Base-by-base conservation (phyloP, 2,329 filamentous ascomycete species). In the Alternaria triticimaculans region DNA sequence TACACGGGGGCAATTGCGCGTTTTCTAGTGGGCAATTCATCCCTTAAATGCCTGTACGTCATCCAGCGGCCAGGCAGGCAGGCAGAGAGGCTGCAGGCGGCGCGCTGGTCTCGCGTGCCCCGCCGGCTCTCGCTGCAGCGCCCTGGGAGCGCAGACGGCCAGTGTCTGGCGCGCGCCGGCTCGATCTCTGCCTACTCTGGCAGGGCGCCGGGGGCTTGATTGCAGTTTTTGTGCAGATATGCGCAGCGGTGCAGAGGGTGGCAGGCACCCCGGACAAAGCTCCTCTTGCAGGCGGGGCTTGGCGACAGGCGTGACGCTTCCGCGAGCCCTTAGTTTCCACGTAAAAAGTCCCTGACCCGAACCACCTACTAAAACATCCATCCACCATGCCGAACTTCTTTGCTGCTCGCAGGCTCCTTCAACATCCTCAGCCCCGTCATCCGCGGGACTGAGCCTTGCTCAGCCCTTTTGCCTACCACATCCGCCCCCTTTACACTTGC, bases 351-450 rank as follows among this genome's bases (percentile, higher is more conserved):
- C 75, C 76, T 75, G 72, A 72, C 64, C 68, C 67, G 58, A 67
- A 73, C 65, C 69, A 72, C 70, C 72, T 77, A 76, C 68, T 71
- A 69, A 76, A 77, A 74, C 73, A 77, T 72, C 72, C 72, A 77
- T 75, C 72, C 76, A 80, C 77, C 77, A 80, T 79, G 76, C 71
- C 69, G 71, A 65, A 69, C 75, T 73, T 74, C 76, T 76, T 76
- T 73, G 72, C 74, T 76, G 76, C 79, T 72, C 72, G 68, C 76
- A 82, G 81, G 81, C 78, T 79, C 71, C 71, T 78, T 75, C 74
- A 80, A 71, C 78, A 77, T 80, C 80, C 81, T 81, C 82, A 82
- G 81, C 80, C 81, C 80, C 81, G 82, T 82, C 81, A 80, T 78
- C 82, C 82, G 79, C 81, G 82, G 82, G 82, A 82, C 80, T 84